Conservation (phyloP, 345 rosid species). For the Cardamine occulta region DNA sequence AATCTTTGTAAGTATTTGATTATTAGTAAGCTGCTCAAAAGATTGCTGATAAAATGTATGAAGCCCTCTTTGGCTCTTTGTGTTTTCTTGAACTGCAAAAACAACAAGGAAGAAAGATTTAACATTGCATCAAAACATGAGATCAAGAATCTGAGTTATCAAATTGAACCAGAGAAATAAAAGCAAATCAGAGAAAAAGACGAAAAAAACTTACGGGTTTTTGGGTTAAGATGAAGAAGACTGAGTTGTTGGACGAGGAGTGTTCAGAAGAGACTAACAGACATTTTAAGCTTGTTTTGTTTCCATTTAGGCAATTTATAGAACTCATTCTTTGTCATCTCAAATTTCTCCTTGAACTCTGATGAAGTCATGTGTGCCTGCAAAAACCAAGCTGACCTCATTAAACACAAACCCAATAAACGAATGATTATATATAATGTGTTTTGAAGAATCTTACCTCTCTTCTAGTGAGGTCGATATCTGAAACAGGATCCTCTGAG, state of each 20-base stretch:
- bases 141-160: no score
- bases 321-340: slow-evolving; percentile 81
- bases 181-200: background rate
- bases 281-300: slow-evolving; percentile 97
- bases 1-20: background rate
- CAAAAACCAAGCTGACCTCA: slow-evolving; percentile 26
- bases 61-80: slow-evolving; percentile 33
- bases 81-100: slow-evolving; percentile 38
- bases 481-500: slow-evolving; percentile 69
- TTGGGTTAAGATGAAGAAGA: slow-evolving; percentile 42
- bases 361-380: slow-evolving; percentile 77
- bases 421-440: background rate
- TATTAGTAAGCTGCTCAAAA: slow-evolving; percentile 36
- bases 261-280: slow-evolving; percentile 74
- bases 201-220: slow-evolving; percentile 34
- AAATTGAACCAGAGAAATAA: no score
- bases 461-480: slow-evolving; percentile 87
- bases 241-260: slow-evolving; percentile 23
- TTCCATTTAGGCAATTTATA: slow-evolving; percentile 95
- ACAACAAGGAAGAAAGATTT: slow-evolving; percentile 9
- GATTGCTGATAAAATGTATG: slow-evolving; percentile 4
- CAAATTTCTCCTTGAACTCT: slow-evolving; percentile 91
- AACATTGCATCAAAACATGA: background rate
- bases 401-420: background rate
- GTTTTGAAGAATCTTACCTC: slow-evolving; percentile 61